Evolutionary conservation across 2,329 filamentous ascomycete genomes (phyloP).

Genomic region (Botryotinia convoluta): DNA sequence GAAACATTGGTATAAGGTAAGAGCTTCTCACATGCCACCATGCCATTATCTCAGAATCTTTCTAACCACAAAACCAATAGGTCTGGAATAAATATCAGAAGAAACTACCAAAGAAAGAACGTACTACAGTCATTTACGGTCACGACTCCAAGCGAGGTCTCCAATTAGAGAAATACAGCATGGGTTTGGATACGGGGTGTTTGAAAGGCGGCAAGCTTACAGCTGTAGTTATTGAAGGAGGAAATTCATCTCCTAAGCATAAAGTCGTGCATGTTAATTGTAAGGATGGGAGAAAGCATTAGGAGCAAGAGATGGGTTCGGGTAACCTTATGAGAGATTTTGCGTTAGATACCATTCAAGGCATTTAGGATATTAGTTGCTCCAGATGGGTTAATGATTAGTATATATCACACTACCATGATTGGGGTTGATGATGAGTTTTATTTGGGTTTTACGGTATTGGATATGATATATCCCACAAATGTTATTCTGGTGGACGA

Average conservation of each 20-base stretch:
- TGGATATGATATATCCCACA: background rate
- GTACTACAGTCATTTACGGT: constrained; percentile 77
- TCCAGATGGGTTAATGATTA: background rate
- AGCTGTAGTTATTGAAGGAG: constrained; percentile 69
- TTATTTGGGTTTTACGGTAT: background rate
- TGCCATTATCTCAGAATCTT: background rate
- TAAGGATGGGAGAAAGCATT: constrained; percentile 27
- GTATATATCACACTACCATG: background rate
- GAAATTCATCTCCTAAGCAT: constrained; percentile 40
- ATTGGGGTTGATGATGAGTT: background rate
- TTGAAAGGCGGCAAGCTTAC: constrained; percentile 72
- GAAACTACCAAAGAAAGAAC: constrained; percentile 37
- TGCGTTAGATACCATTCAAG: constrained; percentile 2
- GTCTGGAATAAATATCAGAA: constrained; percentile 55
- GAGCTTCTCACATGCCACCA: background rate
- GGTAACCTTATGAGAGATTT: background rate
- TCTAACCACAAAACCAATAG: constrained; percentile 37
- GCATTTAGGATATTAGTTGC: constrained; percentile 3
- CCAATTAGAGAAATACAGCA: constrained; percentile 65
- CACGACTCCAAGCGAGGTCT: constrained; percentile 78
- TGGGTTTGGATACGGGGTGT: constrained; percentile 84
- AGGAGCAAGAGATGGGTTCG: background rate
- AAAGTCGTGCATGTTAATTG: constrained; percentile 37
- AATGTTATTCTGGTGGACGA: background rate
- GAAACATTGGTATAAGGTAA: constrained; percentile 37